Evolutionary conservation across 2,329 filamentous ascomycete genomes (phyloP), one percentile per base, ranked within the genome.

Genomic region (Botrytis porri): DNA sequence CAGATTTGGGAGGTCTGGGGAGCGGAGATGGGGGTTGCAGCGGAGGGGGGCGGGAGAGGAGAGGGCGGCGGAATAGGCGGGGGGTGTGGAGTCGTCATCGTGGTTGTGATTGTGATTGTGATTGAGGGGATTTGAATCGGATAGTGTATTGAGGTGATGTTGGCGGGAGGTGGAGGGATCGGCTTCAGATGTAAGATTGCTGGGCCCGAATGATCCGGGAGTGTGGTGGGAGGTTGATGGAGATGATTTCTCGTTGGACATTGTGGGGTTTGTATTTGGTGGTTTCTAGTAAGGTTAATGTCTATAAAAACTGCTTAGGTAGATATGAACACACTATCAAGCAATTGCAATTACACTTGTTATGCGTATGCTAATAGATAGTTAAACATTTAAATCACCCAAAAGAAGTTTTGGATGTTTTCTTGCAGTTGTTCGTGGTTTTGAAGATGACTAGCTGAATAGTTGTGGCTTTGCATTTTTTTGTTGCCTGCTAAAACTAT

Each of bases 21-120:
- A n/a, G 67, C 73, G 73, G n/a, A 60, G 39, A 73, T 69, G 75
- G 16, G 66, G 63, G 45, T 67, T 43, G 29, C 71, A 41, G 16
- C 71, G 65, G n/a, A 48, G 16, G 9, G 62, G 62, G 71, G 67
- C 22, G 29, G 71, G 73, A 12, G 74, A 74, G 9, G 74, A 74
- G 20, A 41, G 60, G 35, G 79, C 76, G 14, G 75, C 77, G 0
- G 77, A 79, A 59, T 80, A 80, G 2, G 79, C 78, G 4, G 79
- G 78, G 20, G 78, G 79, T 7, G 75, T 78, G 1, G 75, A 61
- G 64, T 74, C 54, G n/a, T 76, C 72, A 39, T 78, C 73, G 35
- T 69, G 20, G 35, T n/a, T 18, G n/a, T 25, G 45, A 51, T 51
- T 4, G 48, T 16, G n/a, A n/a, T n/a, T 18, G n/a, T 25, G 45